Percentiles rank a stretch among this genome's conserved stretches.
phyloP scores from a whole-genome alignment of 2,329 filamentous ascomycete genomes.

The Claviceps monticola region DNA sequence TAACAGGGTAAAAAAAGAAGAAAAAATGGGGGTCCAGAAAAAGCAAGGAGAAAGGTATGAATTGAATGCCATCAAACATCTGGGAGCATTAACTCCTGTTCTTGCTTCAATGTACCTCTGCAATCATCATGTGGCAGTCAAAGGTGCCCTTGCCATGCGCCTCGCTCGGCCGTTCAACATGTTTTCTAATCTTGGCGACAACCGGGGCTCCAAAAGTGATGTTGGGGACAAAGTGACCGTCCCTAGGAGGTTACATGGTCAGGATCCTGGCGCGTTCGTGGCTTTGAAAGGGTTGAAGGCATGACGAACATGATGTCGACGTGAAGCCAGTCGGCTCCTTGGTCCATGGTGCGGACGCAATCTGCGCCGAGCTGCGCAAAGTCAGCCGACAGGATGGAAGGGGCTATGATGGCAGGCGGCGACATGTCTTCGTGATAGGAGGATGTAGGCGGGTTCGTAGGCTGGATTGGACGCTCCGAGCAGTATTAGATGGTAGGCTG shows the following conservation, averaged over 20 bases:
- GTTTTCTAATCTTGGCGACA: conserved; percentile 80
- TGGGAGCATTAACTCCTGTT: neutral
- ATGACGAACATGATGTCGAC: conserved; percentile 67
- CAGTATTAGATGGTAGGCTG: too few relatives aligned
- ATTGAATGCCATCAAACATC: too few relatives aligned
- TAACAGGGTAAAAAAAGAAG: neutral
- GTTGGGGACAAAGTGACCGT: conserved; percentile 97
- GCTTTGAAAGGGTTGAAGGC: conserved; percentile 11
- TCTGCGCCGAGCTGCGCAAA: conserved; percentile 79
- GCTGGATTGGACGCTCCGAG: neutral
- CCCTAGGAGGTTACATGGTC: conserved; percentile 39
- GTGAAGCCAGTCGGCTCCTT: conserved; percentile 86
- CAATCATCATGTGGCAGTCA: conserved; percentile 99
- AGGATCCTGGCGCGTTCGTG: neutral
- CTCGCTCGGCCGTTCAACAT: conserved; percentile 62
- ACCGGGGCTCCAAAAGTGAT: conserved; percentile 94
- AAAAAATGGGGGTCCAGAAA: neutral
- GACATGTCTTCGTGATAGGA: conserved; percentile 47
- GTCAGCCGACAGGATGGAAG: conserved; percentile 95
- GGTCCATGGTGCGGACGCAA: conserved; percentile 71
- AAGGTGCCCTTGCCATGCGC: conserved; percentile 77
- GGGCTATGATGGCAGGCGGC: conserved; percentile 85
- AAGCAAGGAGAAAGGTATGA: too few relatives aligned
- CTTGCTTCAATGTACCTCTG: conserved; percentile 51
- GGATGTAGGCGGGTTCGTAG: neutral